A percentile compares a stretch with the other conserved stretches of the same genome.
Evolutionary conservation across 2,329 filamentous ascomycete species (phyloP).

Genomic region (Ceratocystis diversiconidia): DNA sequence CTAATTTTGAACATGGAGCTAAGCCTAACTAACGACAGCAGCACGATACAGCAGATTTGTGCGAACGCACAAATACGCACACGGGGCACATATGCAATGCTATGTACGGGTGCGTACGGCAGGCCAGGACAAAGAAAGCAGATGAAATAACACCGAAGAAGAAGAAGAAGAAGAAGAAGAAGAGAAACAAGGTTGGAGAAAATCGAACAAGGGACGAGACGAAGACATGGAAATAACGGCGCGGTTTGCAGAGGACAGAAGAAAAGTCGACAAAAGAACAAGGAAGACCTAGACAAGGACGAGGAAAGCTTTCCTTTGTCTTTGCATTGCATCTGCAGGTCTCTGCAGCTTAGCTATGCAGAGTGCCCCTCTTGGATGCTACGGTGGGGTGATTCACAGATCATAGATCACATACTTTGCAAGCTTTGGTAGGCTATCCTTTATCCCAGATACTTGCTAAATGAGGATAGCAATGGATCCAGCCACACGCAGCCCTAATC

Average conservation of each 20-base stretch:
- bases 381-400: constrained; percentile 15
- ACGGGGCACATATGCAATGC: background rate
- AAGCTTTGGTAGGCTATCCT: background rate
- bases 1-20: constrained; percentile 2
- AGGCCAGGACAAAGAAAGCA: background rate
- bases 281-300: background rate
- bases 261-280: background rate
- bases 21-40: background rate
- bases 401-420: constrained; percentile 1
- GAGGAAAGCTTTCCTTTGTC: background rate
- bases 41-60: too few species aligned
- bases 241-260: background rate
- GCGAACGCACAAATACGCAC: background rate
- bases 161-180: background rate
- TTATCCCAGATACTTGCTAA: too few species aligned
- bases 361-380: constrained; percentile 14
- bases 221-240: background rate
- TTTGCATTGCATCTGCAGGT: constrained; percentile 8
- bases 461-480: too few species aligned
- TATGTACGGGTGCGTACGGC: background rate
- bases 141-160: background rate
- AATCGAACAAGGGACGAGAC: background rate
- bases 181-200: background rate
- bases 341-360: constrained; percentile 7
- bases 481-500: too few species aligned